Evolutionary conservation across 2,329 filamentous ascomycete species (phyloP), one percentile per base, ranked within the genome.

Genomic region (Didymella glomerata): DNA sequence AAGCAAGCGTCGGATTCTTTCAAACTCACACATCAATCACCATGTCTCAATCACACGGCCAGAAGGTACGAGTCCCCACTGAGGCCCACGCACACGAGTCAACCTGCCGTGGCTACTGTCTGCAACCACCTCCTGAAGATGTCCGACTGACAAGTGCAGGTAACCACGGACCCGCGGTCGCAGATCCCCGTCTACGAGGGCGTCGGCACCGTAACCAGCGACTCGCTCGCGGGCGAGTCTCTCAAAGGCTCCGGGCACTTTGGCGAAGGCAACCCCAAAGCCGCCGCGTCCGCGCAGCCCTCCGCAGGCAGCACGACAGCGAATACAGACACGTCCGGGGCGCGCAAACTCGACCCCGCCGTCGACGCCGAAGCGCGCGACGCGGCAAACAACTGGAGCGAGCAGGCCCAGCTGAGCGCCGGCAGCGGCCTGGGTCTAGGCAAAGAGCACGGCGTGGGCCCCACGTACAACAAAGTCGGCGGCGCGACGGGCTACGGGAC

Each of bases 201-300:
- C 14, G 80, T 88, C 5, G 92, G 92, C 51, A 69, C 81, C 25
- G 83, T 94, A 1, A 79, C 84, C 44, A 80, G 84, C 14, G 90
- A 90, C 77, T 94, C 90, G 7, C 86, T 96, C 5, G 92, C 92
- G 11, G 89, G 87, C 58, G 88, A 94, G 70, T 95, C 91, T 0
- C 78, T 86, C 59, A 79, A 81, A 46, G 66, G 80, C 22, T 83
- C 83, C 57, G 90, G 90, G 64, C 79, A 76, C 13, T 92, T 91
- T 68, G 79, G 83, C 40, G 75, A 83, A 27, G 76, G 83, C 56
- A 90, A 91, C 77, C 80, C 82, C 24, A 80, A 83, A 61, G 81
- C 82, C 18, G 80, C 82, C 40, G 80, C 81, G 6, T 78, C 80
- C 30, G 73, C 77, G 14, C 83, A 87, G 48, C 78, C 79, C 9